phyloP scores from a whole-genome alignment of 1,139 yeast species.

The Nakaseomyces bracarensis region DNA sequence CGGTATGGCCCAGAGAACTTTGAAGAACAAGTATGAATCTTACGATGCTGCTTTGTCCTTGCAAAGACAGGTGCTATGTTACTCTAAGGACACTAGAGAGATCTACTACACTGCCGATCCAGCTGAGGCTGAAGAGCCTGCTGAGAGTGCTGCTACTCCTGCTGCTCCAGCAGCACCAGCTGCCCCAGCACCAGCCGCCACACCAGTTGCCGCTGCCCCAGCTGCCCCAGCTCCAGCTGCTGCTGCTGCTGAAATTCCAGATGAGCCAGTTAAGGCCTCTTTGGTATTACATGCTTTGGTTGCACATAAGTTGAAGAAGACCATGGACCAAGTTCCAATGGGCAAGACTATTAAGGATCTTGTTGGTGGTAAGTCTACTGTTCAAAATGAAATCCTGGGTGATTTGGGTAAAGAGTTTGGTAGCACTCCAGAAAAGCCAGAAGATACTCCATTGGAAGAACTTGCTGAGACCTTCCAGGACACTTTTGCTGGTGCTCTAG shows the following conservation, averaged over 20 bases:
- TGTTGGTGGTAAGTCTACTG: slow-evolving; percentile 97
- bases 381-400: slow-evolving; percentile 96
- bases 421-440: slow-evolving; percentile 96
- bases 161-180: slow-evolving; percentile 36
- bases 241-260: slow-evolving; percentile 70
- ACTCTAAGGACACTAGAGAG: slow-evolving; percentile 91
- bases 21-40: slow-evolving; percentile 92
- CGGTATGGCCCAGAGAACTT: slow-evolving; percentile 96
- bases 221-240: slow-evolving; percentile 47
- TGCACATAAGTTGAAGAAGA: slow-evolving; percentile 90
- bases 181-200: slow-evolving; percentile 38
- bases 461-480: slow-evolving; percentile 94
- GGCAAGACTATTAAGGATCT: slow-evolving; percentile 91
- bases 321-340: slow-evolving; percentile 77
- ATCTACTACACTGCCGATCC: slow-evolving; percentile 90
- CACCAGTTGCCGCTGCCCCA: slow-evolving; percentile 42
- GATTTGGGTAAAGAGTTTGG: slow-evolving; percentile 98
- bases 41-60: slow-evolving; percentile 95
- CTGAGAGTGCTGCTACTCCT: slow-evolving; percentile 35
- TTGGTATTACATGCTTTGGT: slow-evolving; percentile 81
- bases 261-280: slow-evolving; percentile 80
- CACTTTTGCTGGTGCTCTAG: slow-evolving; percentile 75
- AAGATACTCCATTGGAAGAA: slow-evolving; percentile 92
- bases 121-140: slow-evolving; percentile 36
- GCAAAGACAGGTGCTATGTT: slow-evolving; percentile 93